Evolutionary conservation across 2,329 filamentous ascomycete species (phyloP).

Genomic region (Clonostachys solani): DNA sequence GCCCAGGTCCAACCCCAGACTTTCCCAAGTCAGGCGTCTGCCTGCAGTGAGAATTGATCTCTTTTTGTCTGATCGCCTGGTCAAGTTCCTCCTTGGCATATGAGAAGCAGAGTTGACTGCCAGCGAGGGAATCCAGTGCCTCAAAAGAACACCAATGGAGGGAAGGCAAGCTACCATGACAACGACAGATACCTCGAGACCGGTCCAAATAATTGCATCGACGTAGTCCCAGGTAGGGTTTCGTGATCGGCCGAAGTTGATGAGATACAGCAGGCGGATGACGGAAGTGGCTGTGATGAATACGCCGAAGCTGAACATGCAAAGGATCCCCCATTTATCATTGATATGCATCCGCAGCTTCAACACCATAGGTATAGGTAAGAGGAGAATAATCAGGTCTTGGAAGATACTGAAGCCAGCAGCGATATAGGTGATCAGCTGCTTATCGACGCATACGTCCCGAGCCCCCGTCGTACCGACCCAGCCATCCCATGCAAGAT

Average conservation of each 20-base stretch:
- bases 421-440: slow-evolving; percentile 31
- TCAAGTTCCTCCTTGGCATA: no score
- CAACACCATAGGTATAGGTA: slow-evolving; percentile 35
- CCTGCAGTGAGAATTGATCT: no score
- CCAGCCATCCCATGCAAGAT: slow-evolving; percentile 25
- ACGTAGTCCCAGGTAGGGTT: slow-evolving; percentile 37
- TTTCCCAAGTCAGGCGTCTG: no score
- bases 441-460: slow-evolving; percentile 11
- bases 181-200: slow-evolving; percentile 32
- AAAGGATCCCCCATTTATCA: slow-evolving; percentile 34
- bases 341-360: slow-evolving; percentile 28
- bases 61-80: no score
- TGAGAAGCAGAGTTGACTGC: no score
- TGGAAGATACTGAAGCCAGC: slow-evolving; percentile 39
- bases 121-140: no score
- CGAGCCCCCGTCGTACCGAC: not conserved
- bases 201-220: slow-evolving; percentile 34
- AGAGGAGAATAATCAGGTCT: slow-evolving; percentile 35
- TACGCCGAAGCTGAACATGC: slow-evolving; percentile 39
- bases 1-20: no score
- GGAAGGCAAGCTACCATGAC: slow-evolving; percentile 35
- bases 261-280: slow-evolving; percentile 26
- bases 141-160: slow-evolving; percentile 23
- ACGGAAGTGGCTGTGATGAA: slow-evolving; percentile 30
- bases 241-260: slow-evolving; percentile 20